Conservation (phyloP, 768 basidiomycete genomes). For the Auricularia heimuer region DNA sequence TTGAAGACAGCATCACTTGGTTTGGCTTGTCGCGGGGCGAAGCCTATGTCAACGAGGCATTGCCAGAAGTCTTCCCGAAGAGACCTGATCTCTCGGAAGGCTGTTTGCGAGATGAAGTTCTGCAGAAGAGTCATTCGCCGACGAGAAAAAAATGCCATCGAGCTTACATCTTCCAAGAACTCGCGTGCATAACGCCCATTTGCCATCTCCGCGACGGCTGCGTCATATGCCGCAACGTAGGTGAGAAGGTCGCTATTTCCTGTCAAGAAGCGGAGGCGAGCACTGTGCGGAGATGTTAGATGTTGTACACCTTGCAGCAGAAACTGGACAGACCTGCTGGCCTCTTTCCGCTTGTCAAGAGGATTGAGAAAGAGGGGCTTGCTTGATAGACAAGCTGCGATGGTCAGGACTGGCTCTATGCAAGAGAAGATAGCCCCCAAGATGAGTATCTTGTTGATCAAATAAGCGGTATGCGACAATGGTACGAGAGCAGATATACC, state of each 20-base stretch:
- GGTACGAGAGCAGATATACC: constrained; percentile 27
- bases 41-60: constrained; percentile 60
- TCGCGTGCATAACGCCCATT: constrained; percentile 25
- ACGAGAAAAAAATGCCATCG: neutral
- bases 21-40: constrained; percentile 41
- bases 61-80: constrained; percentile 70
- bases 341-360: constrained; percentile 75
- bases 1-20: constrained; percentile 48
- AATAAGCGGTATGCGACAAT: constrained; percentile 1
- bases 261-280: constrained; percentile 56
- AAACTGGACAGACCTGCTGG: constrained; percentile 41
- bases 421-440: constrained; percentile 77
- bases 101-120: constrained; percentile 74
- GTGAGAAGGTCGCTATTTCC: constrained; percentile 81
- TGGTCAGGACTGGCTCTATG: constrained; percentile 68
- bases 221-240: constrained; percentile 65
- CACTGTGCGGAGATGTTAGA: constrained; percentile 32
- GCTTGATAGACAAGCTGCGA: constrained; percentile 74
- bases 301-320: no score
- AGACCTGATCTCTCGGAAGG: constrained; percentile 67
- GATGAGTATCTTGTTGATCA: constrained; percentile 61
- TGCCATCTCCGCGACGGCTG: constrained; percentile 12
- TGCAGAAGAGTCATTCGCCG: constrained; percentile 18
- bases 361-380: constrained; percentile 81
- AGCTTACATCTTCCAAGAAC: constrained; percentile 61